These are phyloP conservation scores for Selaginella tamariscina DNA, from an alignment of 75 land plant genomes.

Conservation along the genomic window DNA sequence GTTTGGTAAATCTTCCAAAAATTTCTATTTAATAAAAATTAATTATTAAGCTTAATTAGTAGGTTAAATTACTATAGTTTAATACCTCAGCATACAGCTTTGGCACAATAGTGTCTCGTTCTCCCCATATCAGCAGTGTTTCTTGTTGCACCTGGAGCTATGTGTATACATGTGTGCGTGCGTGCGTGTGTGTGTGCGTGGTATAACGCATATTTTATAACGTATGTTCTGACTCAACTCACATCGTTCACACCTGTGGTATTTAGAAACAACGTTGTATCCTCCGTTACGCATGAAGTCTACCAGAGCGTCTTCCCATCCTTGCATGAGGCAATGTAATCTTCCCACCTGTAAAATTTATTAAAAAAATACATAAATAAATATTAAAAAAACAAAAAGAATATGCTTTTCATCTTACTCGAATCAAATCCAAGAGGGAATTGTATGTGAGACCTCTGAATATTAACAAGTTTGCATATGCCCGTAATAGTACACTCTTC, in stretches of 20 bases:
- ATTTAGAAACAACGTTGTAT: slow-evolving; percentile 55
- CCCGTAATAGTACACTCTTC: slow-evolving; percentile 71
- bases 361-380: too few relatives aligned
- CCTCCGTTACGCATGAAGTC: slow-evolving; percentile 94
- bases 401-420: slow-evolving; percentile 30
- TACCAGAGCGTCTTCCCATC: slow-evolving; percentile 89
- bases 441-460: slow-evolving; percentile 34
- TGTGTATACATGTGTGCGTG: slow-evolving; percentile 14
- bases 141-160: slow-evolving; percentile 52
- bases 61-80: background rate
- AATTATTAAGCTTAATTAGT: background rate
- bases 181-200: too few relatives aligned
- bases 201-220: too few relatives aligned
- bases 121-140: slow-evolving; percentile 92
- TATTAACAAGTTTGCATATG: slow-evolving; percentile 51
- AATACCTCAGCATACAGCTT: slow-evolving; percentile 52
- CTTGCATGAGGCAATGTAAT: slow-evolving; percentile 64
- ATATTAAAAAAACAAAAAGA: too few relatives aligned
- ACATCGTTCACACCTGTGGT: slow-evolving; percentile 30
- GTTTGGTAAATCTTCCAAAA: slow-evolving; percentile 42
- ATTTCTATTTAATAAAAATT: slow-evolving; percentile 38
- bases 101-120: slow-evolving; percentile 62
- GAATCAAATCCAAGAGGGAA: slow-evolving; percentile 37
- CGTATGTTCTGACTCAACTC: too few relatives aligned
- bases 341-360: slow-evolving; percentile 49